phyloP scores from a whole-genome alignment of 2,329 filamentous ascomycete species.

The Talaromyces sp. region DNA sequence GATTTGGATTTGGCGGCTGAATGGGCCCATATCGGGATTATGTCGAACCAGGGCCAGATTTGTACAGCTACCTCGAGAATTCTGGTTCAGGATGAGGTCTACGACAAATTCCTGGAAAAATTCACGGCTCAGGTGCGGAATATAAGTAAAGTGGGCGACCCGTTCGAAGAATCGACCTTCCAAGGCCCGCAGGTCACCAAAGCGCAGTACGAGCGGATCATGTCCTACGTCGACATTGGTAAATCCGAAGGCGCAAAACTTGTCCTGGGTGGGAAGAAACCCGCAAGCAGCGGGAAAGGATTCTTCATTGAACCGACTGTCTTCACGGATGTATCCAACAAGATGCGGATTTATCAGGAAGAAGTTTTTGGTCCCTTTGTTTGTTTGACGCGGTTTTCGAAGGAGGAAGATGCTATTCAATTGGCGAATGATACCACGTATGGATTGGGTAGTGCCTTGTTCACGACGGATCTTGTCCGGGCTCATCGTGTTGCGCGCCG shows the following conservation, averaged over 20 bases:
- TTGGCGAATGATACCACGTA: slow-evolving; percentile 40
- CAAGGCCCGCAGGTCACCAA: slow-evolving; percentile 45
- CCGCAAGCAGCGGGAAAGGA: slow-evolving; percentile 28
- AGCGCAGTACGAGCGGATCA: slow-evolving; percentile 41
- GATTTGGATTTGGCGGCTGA: slow-evolving; percentile 52
- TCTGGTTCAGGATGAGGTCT: slow-evolving; percentile 51
- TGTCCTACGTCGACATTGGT: slow-evolving; percentile 41
- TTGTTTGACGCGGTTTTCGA: slow-evolving; percentile 37
- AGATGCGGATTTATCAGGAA: slow-evolving; percentile 38
- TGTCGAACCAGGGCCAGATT: slow-evolving; percentile 57
- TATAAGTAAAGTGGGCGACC: slow-evolving; percentile 38
- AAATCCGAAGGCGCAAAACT: slow-evolving; percentile 39
- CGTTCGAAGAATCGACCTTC: slow-evolving; percentile 37
- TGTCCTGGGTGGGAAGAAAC: slow-evolving; percentile 31
- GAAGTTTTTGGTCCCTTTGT: slow-evolving; percentile 44
- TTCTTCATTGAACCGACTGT: slow-evolving; percentile 39
- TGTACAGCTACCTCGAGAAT: slow-evolving; percentile 57
- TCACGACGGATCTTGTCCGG: slow-evolving; percentile 37
- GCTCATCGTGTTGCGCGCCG: slow-evolving; percentile 39
- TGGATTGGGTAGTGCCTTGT: slow-evolving; percentile 39
- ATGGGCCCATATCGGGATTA: slow-evolving; percentile 48
- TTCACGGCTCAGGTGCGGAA: slow-evolving; percentile 32
- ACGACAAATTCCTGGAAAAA: slow-evolving; percentile 37
- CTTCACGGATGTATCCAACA: slow-evolving; percentile 31
- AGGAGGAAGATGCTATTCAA: slow-evolving; percentile 35